A percentile compares a stretch with the other conserved stretches of the same genome.
Evolutionary conservation across 345 rosid genomes (phyloP).

Genomic region (Arabis hirsuta): DNA sequence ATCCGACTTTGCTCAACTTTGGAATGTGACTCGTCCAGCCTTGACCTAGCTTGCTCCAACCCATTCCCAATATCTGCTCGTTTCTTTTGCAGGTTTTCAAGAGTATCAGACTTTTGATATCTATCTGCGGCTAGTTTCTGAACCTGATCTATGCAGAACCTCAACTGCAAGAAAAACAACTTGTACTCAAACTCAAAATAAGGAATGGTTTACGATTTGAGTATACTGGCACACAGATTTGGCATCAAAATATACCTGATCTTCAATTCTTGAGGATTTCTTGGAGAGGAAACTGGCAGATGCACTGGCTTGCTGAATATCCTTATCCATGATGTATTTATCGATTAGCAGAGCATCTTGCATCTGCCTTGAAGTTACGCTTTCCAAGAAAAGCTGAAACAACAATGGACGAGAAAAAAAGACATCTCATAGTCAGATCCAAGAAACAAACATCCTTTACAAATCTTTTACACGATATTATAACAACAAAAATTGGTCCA

Average conservation of each 20-base stretch:
- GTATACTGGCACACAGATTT: not conserved
- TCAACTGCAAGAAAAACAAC: conserved; percentile 63
- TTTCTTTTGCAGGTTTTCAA: conserved; percentile 68
- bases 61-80: conserved; percentile 61
- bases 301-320: conserved; percentile 71
- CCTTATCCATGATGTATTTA: conserved; percentile 63
- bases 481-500: conserved; percentile 2
- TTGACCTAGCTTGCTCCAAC: conserved; percentile 68
- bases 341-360: conserved; percentile 66
- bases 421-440: conserved; percentile 16
- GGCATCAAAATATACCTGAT: conserved; percentile 61
- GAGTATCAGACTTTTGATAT: conserved; percentile 51
- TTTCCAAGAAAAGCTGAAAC: conserved; percentile 86
- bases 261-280: conserved; percentile 76
- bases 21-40: conserved; percentile 66
- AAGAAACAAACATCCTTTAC: conserved; percentile 12
- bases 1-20: conserved; percentile 61
- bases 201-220: not conserved
- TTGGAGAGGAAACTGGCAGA: conserved; percentile 67
- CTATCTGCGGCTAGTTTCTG: conserved; percentile 75
- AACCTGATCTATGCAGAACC: conserved; percentile 64
- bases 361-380: conserved; percentile 73
- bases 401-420: conserved; percentile 37
- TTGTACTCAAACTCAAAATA: conserved; percentile 13
- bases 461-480: too few relatives aligned